Evolutionary conservation across 164 flowering plant genomes (phyloP), one percentile per base, ranked within the genome.

Genomic region (Magnolia officinalis): DNA sequence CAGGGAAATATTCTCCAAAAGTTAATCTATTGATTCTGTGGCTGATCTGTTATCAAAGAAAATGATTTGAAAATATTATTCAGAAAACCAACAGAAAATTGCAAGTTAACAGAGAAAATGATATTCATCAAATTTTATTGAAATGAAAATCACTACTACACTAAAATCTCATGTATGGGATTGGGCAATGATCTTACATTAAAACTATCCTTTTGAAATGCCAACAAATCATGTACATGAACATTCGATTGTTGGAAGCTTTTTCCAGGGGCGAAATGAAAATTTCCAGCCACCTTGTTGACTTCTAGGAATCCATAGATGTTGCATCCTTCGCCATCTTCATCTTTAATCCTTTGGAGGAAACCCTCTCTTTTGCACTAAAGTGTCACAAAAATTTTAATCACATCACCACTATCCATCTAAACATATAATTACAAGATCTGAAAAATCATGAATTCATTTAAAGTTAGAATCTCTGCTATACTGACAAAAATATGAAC

Each of bases 281-380:
- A 88, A 76, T 82, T 89, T 70, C 94, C 96, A 75, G 92, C 96
- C 49, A 91, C 92, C 81, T 86, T 91, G 72, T 88, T 91, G 24
- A 91, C 91, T 83, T 89, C 92, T 77, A 91, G 75, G 70, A 87
- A 83, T 76, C 96, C 96, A 78, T 88, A 73, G 16, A 91, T 83
- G 78, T 88, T 90, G 85, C 96, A 91, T 75, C 96, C 96, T 89
- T 91, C 96, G 70, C 94, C 96, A 8, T 84, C 90, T 82, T 91
- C 92, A 37, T 88, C 92, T 75, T 89, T 90, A 59, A 91, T 73
- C 78, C 80, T 87, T 78, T 91, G 86, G 45, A 91, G 55, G 75
- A 86, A 90, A 37, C 94, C 96, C 83, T 91, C 96, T 72, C 96
- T 79, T 79, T 88, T 86, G 84, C 96, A 91, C 96, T 90, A 81